Conservation (phyloP, 192 early-diverging fungal genomes). For the Linnemannia elongata region DNA sequence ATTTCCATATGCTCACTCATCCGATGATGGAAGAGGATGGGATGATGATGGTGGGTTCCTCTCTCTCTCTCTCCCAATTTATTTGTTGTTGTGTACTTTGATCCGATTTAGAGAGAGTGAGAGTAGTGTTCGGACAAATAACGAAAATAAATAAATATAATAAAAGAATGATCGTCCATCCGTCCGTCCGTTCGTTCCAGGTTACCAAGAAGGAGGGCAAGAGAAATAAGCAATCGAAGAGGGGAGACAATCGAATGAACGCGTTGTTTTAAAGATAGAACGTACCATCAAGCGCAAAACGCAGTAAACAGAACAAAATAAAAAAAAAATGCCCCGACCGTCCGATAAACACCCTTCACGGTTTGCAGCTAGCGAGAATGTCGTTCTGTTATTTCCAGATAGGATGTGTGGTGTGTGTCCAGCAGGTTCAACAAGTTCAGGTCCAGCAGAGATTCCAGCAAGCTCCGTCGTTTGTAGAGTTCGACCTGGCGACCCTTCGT, state of each 20-base stretch:
- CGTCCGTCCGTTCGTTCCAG: background rate
- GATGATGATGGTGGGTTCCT: too few species aligned
- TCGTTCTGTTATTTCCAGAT: background rate
- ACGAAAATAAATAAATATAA: background rate
- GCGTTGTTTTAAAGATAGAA: constrained; percentile 11
- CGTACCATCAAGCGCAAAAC: background rate
- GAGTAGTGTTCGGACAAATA: background rate
- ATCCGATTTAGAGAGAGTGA: background rate
- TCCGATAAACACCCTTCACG: constrained; percentile 5
- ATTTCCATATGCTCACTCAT: background rate
- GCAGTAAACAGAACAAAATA: background rate
- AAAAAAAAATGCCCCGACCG: background rate
- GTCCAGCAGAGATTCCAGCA: background rate
- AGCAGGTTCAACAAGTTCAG: background rate
- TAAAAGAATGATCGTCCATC: background rate
- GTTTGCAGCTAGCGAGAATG: background rate
- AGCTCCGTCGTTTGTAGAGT: background rate
- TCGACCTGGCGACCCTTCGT: background rate
- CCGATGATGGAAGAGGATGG: too few species aligned
- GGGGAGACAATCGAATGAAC: background rate
- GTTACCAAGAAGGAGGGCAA: background rate
- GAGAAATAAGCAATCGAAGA: background rate
- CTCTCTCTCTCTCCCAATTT: background rate
- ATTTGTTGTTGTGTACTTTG: background rate
- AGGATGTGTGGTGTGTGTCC: background rate